Base-by-base conservation (phyloP, 2,329 filamentous ascomycete species). In the Alternaria novae-zelandiae region DNA sequence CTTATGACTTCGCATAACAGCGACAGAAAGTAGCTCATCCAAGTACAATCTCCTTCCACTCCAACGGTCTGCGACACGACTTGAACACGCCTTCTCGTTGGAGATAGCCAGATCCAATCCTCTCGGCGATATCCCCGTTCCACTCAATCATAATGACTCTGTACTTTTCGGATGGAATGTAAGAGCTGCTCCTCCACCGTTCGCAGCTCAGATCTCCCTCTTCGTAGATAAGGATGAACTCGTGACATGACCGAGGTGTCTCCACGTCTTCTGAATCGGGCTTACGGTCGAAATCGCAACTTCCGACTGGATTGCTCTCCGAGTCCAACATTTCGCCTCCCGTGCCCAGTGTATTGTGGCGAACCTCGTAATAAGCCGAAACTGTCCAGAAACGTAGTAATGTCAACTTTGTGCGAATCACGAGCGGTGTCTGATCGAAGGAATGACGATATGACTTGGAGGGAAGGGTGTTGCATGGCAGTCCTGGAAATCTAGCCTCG, bases 101-200 rank as follows among this genome's bases (percentile, higher is more conserved):
- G 15, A 36, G 32, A 36, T n/a, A n/a, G 32, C 32, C 32, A n/a
- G 32, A 36, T 36, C 32, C 32, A 36, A 36, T 36, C 32, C 32
- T 36, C 32, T 36, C 32, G 32, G 32, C 32, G 8, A 36, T 0
- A 5, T n/a, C 15, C 32, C 32, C 32, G 32, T 36, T 36, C 32
- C 32, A 36, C 15, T 36, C 32, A 5, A 36, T 36, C 32, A 36
- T 36, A 0, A 36, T 0, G 15, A 36, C 15, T 36, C 32, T 36
- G 32, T 36, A 36, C 32, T 0, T 36, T 3, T n/a, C 0, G 0
- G 32, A 36, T 9, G 32, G 32, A n/a, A 36, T 3, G 32, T 36
- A 36, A n/a, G 32, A 36, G 0, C 0, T 0, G 0, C 32, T 36
- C 32, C 0, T 0, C 32, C 32, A 1, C 32, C 32, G 32, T n/a